Base-by-base conservation (phyloP, 2,329 filamentous ascomycete species). In the Neocucurbitaria cava region DNA sequence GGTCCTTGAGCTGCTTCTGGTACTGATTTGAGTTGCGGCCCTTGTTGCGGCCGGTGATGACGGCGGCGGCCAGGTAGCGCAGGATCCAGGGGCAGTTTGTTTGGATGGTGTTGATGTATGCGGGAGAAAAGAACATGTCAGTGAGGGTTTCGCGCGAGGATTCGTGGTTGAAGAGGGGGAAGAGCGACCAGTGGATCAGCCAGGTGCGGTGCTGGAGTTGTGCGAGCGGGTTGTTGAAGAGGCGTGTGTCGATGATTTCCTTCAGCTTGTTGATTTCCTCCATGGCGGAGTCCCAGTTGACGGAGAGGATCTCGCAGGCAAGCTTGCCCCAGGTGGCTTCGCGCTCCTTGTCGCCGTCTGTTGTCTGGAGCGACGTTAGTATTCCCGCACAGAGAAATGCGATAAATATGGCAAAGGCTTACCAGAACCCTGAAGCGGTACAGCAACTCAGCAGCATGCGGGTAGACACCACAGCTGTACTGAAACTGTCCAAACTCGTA, bases 41-140 rank as follows among this genome's bases (percentile, higher is more conserved):
- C 75, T 92, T 66, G 62, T 69, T 80, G 54, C 80, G 91, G 81
- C 94, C 95, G 59, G 93, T 96, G 78, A 99, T 96, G 71, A 99
- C 94, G 65, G 94, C 91, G 45, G 92, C 93, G 56, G 92, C 88
- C 54, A 99, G 85, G 80, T 99, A 99, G 68, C 95, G 89, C 70
- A 99, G 85, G 62, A 96, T 88, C 95, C 95, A 99, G 6, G 95
- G 94, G 83, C 92, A 97, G 70, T 88, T 90, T 55, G 95, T 97
- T 85, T 99, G 95, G 77, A 99, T 97, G 70, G 94, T 98, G 87
- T 98, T 99, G 87, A 99, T 99, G 85, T 92, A 99, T 69, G 92
- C 86, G 62, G 93, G 90, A 62, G 90, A 96, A 86, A 99, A 98
- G 85, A 97, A 95, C 76, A 98, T 88, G 70, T 99, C 95, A 73